Evolutionary conservation across 176 grass and related monocot genomes (phyloP).

Genomic region (Avena sativa): DNA sequence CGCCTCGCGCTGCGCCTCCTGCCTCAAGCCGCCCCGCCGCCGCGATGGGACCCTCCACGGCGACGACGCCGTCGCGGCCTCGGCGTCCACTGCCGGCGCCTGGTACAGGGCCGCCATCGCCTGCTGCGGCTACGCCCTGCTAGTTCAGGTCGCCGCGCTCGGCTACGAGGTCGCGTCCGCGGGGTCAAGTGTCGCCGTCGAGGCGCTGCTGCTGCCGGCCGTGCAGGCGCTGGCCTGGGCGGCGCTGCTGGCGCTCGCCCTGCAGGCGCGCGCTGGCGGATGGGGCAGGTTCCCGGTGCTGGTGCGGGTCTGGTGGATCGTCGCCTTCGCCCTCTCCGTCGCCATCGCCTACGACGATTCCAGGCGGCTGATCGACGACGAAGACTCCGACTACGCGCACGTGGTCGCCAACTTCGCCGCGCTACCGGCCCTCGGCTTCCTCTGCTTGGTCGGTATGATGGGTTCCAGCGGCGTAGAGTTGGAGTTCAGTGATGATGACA

Average conservation of each 20-base stretch:
- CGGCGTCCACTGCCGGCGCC: constrained; percentile 27
- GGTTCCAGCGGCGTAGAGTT: constrained; percentile 74
- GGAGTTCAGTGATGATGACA: constrained; percentile 42
- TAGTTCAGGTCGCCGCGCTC: constrained; percentile 62
- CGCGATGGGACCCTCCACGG: not conserved
- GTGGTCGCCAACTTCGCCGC: constrained; percentile 72
- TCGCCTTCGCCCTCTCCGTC: constrained; percentile 72
- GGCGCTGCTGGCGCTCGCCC: constrained; percentile 51
- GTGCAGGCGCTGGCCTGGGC: constrained; percentile 78
- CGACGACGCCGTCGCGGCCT: not conserved
- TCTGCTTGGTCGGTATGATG: constrained; percentile 67
- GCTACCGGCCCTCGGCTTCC: constrained; percentile 70
- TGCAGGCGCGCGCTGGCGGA: constrained; percentile 51
- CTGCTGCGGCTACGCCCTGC: constrained; percentile 67
- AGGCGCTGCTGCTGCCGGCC: constrained; percentile 51
- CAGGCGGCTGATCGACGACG: constrained; percentile 39
- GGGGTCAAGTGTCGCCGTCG: constrained; percentile 4
- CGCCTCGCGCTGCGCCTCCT: constrained; percentile 56
- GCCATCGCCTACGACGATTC: constrained; percentile 61
- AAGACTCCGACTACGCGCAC: constrained; percentile 47
- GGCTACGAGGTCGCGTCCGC: constrained; percentile 57
- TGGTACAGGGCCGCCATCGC: constrained; percentile 45
- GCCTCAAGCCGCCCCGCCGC: constrained; percentile 45
- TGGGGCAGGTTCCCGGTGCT: constrained; percentile 68
- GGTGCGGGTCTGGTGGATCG: constrained; percentile 85